phyloP scores from a whole-genome alignment of 2,329 filamentous ascomycete genomes.

The Sclerotinia glacialis region DNA sequence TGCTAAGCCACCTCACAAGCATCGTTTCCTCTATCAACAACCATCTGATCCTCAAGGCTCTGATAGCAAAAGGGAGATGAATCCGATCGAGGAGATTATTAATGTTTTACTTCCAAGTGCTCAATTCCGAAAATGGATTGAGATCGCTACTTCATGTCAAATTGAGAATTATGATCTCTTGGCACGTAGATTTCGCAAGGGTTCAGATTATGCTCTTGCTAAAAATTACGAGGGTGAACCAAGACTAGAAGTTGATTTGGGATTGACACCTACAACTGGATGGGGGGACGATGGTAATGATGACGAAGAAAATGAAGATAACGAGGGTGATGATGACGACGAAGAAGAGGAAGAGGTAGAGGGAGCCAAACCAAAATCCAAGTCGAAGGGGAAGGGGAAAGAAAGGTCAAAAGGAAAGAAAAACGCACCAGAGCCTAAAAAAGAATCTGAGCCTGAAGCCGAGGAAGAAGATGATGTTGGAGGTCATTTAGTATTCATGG shows the following conservation, averaged over 20 bases:
- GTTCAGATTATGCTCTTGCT: conserved; percentile 88
- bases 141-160: conserved; percentile 72
- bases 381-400: conserved; percentile 14
- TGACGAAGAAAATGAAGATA: conserved; percentile 46
- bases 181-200: conserved; percentile 82
- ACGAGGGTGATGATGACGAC: conserved; percentile 38
- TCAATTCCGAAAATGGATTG: conserved; percentile 87
- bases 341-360: conserved; percentile 33
- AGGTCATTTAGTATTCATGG: conserved; percentile 91
- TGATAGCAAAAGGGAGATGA: conserved; percentile 44
- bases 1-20: conserved; percentile 88
- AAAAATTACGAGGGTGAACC: conserved; percentile 76
- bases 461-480: conserved; percentile 57
- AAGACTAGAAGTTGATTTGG: conserved; percentile 81
- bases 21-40: conserved; percentile 83
- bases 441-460: conserved; percentile 29
- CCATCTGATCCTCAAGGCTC: conserved; percentile 41
- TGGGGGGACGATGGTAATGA: conserved; percentile 74
- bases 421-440: conserved; percentile 3
- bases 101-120: conserved; percentile 79
- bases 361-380: conserved; percentile 30
- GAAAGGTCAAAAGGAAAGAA: conserved; percentile 13
- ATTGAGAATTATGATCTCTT: conserved; percentile 73
- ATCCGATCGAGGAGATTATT: conserved; percentile 72
- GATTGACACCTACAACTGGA: conserved; percentile 77